Base-by-base conservation (phyloP, 768 basidiomycete genomes). In the Saitozyma podzolica region DNA sequence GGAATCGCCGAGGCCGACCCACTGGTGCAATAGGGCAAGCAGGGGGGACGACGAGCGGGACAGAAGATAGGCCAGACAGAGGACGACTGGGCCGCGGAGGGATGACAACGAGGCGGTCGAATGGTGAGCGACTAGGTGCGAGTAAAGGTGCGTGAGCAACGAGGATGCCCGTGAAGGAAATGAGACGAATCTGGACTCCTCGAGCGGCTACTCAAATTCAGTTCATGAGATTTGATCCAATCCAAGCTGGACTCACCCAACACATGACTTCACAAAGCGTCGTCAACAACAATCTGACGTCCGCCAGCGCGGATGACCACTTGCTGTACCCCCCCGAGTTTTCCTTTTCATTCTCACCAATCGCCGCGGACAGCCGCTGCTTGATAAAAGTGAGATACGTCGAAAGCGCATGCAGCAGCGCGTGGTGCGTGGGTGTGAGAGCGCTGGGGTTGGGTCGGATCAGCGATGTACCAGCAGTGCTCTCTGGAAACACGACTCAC, bases 391-490 rank as follows among this genome's bases (percentile, higher is more conserved):
- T 64, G 10, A 73, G 49, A 49, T 67, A 69, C 2, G 69, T 71
- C 40, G 69, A 65, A 6, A 71, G 40, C 1, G 63, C 69, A 49
- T 76, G 69, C 19, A 76, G 54, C 0, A 76, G 51, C 16, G 72
- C 74, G 52, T 76, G 74, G 62, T 76, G 74, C 7, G 74, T 76
- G 0, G 72, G 65, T 0, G 74, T 76, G 9, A 70, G 47, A 1
- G 67, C 65, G 9, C 74, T 76, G 40, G 5, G 50, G 13, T 3
- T 56, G 14, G 11, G 58, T 57, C 50, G 52, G 10, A 29, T 45
- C 37, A 51, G 54, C 41, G 49, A 10, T 19, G 40, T 47, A 47
- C 45, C 45, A 6, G 45, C 45, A 11, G 13, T 17, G 45, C 11
- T 47, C 14, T 29, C n/a, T 19, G n/a, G 9, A 41, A 11, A 55